Base-by-base conservation (phyloP, 140 eudicot species). In the Cichorium intybus region DNA sequence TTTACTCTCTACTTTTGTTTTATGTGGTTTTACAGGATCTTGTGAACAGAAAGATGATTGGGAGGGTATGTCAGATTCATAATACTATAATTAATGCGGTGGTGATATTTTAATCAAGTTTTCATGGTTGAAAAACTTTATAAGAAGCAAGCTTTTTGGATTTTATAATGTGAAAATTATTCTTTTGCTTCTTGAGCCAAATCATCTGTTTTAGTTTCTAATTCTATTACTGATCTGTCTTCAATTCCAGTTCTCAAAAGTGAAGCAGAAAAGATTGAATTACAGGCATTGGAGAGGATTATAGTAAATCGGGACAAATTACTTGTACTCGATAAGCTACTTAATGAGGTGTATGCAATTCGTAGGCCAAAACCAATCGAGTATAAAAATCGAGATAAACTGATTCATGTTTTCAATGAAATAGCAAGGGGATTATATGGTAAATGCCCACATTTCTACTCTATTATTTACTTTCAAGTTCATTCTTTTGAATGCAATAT, bases 371-470 rank as follows among this genome's bases (percentile, higher is more conserved):
- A 80, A 31, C 78, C 78, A 43, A 66, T 66, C 47, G 99, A 93
- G 47, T 88, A 93, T 77, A 79, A 79, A 31, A 76, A 54, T 49
- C 89, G 99, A 46, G 66, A 60, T 69, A 80, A 82, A 53, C 62
- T 93, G 41, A 71, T 93, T 66, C 84, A 81, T 35, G 84, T 88
- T 31, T 83, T 88, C 37, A 93, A 93, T 84, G 93, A 75, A 16
- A 93, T 93, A 20, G 90, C 99, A 56, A 81, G 69, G 66, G 96
- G 88, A 53, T 23, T 93, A 62, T 93, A 83, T 72, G 97, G 99
- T 88, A 88, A 72, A 65, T 12, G n/a, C 23, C n/a, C 28, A 5
- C 39, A 14, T 27, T 18, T n/a, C n/a, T n/a, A n/a, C 15, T 52
- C 48, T 53, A 17, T 37, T 11, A n/a, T n/a, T n/a, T 39, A 31